These are phyloP conservation scores for Erodium maritimum DNA, from an alignment of 345 rosid species.

Conservation along the genomic window DNA sequence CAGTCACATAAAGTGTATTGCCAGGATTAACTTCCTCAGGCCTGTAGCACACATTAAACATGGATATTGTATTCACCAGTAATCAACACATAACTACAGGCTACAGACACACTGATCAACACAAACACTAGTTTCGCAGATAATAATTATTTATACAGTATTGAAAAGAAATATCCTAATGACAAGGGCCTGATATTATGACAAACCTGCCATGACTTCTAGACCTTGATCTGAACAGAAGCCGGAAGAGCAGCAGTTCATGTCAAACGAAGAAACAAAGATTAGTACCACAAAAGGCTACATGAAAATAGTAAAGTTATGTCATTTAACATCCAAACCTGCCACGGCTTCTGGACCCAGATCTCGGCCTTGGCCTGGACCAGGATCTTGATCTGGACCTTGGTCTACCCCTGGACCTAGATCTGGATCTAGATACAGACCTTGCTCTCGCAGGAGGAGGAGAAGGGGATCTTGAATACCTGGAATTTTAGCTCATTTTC, in stretches of 20 bases:
- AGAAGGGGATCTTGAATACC: slow-evolving; percentile 59
- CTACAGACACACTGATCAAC: neutral
- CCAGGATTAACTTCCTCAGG: slow-evolving; percentile 46
- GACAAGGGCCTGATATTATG: slow-evolving; percentile 1
- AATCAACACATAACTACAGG: too few relatives aligned
- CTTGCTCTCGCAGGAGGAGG: slow-evolving; percentile 35
- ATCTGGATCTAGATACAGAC: slow-evolving; percentile 14
- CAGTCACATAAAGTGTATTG: slow-evolving; percentile 86
- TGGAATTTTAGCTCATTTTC: slow-evolving; percentile 17
- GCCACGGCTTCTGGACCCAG: slow-evolving; percentile 66
- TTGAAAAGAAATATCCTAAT: too few relatives aligned
- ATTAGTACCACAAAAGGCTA: neutral
- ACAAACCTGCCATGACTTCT: slow-evolving; percentile 77
- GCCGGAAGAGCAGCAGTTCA: slow-evolving; percentile 16
- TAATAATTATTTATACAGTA: too few relatives aligned
- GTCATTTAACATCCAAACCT: slow-evolving; percentile 33
- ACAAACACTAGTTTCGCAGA: too few relatives aligned
- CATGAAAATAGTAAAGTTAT: neutral
- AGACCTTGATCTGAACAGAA: slow-evolving; percentile 49
- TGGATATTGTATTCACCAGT: too few relatives aligned
- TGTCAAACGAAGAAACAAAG: slow-evolving; percentile 6
- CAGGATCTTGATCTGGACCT: slow-evolving; percentile 55
- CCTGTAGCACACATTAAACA: slow-evolving; percentile 21
- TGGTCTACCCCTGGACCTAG: slow-evolving; percentile 33
- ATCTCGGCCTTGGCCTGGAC: slow-evolving; percentile 56